These are phyloP conservation scores for Endoconidiophora polonica DNA, from an alignment of 2,329 filamentous ascomycete genomes.

Conservation along the genomic window DNA sequence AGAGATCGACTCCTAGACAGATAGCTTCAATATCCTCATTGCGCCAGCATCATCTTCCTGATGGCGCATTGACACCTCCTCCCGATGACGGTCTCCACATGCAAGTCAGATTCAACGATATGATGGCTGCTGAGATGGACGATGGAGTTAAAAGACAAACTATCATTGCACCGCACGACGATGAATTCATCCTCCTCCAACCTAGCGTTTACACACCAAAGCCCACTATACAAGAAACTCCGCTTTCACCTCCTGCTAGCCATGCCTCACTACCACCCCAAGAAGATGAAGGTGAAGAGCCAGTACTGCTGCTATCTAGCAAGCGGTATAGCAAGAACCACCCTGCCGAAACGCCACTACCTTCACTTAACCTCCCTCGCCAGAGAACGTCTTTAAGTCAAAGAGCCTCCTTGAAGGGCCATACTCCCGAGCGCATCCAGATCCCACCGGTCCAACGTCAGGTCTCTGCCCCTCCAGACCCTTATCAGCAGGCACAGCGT, in stretches of 20 bases:
- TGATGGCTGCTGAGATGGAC: background rate
- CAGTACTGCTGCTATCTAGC: constrained; percentile 7
- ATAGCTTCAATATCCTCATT: constrained; percentile 6
- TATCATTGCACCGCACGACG: background rate
- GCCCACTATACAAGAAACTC: constrained; percentile 23
- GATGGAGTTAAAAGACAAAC: constrained; percentile 3
- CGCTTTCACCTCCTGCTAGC: constrained; percentile 30
- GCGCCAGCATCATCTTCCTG: constrained; percentile 4
- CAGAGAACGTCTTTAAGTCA: constrained; percentile 33
- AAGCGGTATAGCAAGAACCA: constrained; percentile 14
- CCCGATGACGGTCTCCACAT: constrained; percentile 4
- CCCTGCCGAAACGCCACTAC: constrained; percentile 7
- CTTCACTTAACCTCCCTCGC: constrained; percentile 17
- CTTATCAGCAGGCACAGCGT: constrained; percentile 15
- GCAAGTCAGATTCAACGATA: constrained; percentile 8
- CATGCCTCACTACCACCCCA: constrained; percentile 16
- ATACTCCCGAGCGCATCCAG: constrained; percentile 35
- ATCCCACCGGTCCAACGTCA: constrained; percentile 27
- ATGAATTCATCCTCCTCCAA: constrained; percentile 31
- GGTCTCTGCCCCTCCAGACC: constrained; percentile 20
- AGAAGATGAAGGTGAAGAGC: constrained; percentile 4
- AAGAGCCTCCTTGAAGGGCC: constrained; percentile 36
- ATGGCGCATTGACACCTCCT: constrained; percentile 11
- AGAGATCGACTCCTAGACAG: constrained; percentile 1
- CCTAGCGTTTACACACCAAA: constrained; percentile 41